A percentile compares a stretch with the other conserved stretches of the same genome.
Evolutionary conservation across 352 stramenopile genomes (phyloP).

Genomic region (Globisporangium alternatum): DNA sequence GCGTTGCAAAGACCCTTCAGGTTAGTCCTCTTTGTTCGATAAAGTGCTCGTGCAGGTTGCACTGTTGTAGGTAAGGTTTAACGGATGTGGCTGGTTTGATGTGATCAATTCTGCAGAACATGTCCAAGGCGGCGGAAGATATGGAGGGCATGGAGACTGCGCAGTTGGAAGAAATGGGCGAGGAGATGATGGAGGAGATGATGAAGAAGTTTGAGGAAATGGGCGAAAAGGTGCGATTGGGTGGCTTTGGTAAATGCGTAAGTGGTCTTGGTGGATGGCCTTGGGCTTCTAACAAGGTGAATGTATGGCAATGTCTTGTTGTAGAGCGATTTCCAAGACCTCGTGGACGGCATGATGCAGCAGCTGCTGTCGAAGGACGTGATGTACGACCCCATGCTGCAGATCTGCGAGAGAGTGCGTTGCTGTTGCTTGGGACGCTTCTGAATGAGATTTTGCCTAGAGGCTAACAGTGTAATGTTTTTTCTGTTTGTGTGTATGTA

Average conservation of each 20-base stretch:
- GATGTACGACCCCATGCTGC: slow-evolving; percentile 99
- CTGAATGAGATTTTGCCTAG: not conserved
- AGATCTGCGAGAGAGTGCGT: slow-evolving; percentile 87
- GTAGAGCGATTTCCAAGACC: slow-evolving; percentile 86
- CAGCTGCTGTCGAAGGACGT: slow-evolving; percentile 97
- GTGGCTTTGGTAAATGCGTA: not conserved
- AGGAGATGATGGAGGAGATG: slow-evolving; percentile 96
- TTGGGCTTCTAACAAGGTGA: not conserved
- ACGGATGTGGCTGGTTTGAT: not conserved
- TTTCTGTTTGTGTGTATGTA: slow-evolving; percentile 21
- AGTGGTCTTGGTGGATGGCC: not conserved
- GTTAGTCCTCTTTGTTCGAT: slow-evolving; percentile 20
- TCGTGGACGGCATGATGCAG: slow-evolving; percentile 98
- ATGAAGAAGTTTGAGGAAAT: slow-evolving; percentile 95
- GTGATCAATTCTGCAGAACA: slow-evolving; percentile 44
- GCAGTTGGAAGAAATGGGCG: slow-evolving; percentile 87
- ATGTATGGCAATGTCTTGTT: not conserved
- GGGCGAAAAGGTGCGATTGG: slow-evolving; percentile 84
- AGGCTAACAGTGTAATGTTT: not conserved
- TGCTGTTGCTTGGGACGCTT: not conserved
- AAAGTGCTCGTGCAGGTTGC: not conserved
- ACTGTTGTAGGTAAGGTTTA: not conserved
- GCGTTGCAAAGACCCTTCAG: slow-evolving; percentile 85
- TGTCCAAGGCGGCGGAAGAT: slow-evolving; percentile 85
- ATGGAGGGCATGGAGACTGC: slow-evolving; percentile 81